Conservation (phyloP, 495 filamentous ascomycete genomes). For the Geoglossum glabrum region DNA sequence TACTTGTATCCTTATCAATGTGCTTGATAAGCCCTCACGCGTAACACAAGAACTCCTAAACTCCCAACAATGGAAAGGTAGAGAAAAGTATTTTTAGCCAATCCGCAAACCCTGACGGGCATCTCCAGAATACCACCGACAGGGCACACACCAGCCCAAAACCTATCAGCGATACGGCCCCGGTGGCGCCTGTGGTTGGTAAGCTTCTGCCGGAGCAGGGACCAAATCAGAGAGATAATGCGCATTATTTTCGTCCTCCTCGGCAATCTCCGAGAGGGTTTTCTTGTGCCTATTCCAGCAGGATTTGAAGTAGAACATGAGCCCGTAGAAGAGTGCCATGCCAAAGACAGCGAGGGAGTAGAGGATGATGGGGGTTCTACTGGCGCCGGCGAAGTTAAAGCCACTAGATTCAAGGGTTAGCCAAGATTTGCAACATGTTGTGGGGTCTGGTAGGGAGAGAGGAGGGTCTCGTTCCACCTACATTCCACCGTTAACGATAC, state of each 20-base stretch:
- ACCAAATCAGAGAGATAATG: background rate
- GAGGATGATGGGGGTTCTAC: background rate
- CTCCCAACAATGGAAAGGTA: no score
- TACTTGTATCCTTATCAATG: no score
- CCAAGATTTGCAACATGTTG: background rate
- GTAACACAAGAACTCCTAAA: no score
- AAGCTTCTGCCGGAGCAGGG: background rate
- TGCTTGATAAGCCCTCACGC: no score
- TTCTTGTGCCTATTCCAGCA: background rate
- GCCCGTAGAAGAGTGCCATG: background rate
- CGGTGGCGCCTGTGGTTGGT: background rate
- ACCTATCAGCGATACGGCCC: background rate
- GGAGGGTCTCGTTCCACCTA: background rate
- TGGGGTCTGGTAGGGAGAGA: background rate
- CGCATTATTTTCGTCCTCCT: background rate
- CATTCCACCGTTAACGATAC: conserved; percentile 3
- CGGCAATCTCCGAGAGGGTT: background rate
- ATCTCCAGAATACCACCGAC: no score
- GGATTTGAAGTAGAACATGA: background rate
- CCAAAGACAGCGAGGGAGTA: background rate
- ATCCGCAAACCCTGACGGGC: no score
- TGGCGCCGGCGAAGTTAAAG: background rate
- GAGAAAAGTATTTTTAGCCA: no score
- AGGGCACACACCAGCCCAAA: no score
- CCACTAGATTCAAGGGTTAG: background rate